Evolutionary conservation across 1,139 yeast species (phyloP), one percentile per base, ranked within the genome.

Genomic region (Kodamaea sp.): DNA sequence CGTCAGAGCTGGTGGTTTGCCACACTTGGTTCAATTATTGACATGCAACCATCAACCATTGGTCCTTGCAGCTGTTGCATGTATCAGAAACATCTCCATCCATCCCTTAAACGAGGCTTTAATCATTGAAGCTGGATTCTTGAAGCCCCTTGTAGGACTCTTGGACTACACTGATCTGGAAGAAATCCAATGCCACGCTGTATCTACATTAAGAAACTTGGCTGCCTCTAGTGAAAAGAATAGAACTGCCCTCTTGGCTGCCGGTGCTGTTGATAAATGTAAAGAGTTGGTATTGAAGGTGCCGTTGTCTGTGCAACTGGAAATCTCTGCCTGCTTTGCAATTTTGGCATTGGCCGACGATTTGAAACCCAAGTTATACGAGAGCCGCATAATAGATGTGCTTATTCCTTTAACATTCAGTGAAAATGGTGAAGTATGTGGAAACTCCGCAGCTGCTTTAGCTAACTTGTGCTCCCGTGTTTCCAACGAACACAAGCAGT

Each of bases 181-280:
- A 59, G 99, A 92, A 63, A 90, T 92, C 47, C 96, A 90, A 67
- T 92, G 98, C 58, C 98, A 92, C 63, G 95, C 97, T 3, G 96
- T 92, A 16, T 89, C 97, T 3, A 90, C 97, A 7, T 73, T 92
- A 53, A 78, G 99, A 61, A 92, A 94, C 60, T 74, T 92, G 53
- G 98, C 98, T 16, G 98, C 99, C 6, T 82, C 94, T 35, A 81
- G 92, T 29, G 98, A 92, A 66, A 82, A 89, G 57, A 90, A 92
- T 57, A 81, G 97, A 66, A 75, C 86, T 47, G 96, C 94, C 35
- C 80, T 92, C 49, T 78, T 92, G 43, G 95, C 90, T 43, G 95
- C 97, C 9, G 97, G 96, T 32, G 97, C 97, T 6, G 95, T 94
- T 34, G 87, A 84, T 46, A 89, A 90, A 61, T 90, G 96, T 61